Percentiles rank a stretch among this genome's conserved stretches.
Evolutionary conservation across 2,329 filamentous ascomycete genomes (phyloP).

Genomic region (Monosporascus sp.): DNA sequence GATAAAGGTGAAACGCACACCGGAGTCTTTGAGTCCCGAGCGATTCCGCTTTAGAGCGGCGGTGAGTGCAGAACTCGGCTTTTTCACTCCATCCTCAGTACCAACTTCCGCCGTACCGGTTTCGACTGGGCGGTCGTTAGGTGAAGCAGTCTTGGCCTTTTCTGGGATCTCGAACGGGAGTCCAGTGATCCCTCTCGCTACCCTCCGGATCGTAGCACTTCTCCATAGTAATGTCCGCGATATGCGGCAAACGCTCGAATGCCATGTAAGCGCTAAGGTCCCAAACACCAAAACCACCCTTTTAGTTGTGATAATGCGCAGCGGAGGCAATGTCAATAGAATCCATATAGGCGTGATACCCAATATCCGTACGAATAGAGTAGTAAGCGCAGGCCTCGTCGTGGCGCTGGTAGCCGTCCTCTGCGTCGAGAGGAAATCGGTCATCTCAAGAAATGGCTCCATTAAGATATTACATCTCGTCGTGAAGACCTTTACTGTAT

Average conservation of each 20-base stretch:
- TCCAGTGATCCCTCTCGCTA: constrained; percentile 72
- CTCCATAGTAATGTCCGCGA: constrained; percentile 87
- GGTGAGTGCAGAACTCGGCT: constrained; percentile 26
- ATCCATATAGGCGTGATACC: constrained; percentile 88
- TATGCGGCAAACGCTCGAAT: constrained; percentile 79
- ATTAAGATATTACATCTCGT: constrained; percentile 86
- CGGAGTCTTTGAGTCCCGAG: constrained; percentile 55
- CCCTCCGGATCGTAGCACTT: constrained; percentile 65
- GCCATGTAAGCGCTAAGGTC: constrained; percentile 84
- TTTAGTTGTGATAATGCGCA: constrained; percentile 80
- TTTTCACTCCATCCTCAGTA: constrained; percentile 28
- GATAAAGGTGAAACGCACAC: constrained; percentile 93
- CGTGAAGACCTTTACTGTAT: constrained; percentile 85
- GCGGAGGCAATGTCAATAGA: constrained; percentile 71
- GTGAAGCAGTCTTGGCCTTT: constrained; percentile 14
- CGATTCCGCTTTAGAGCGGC: constrained; percentile 29
- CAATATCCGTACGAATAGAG: constrained; percentile 82
- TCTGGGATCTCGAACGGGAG: constrained; percentile 60
- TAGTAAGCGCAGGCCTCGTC: constrained; percentile 81
- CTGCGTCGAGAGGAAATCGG: constrained; percentile 89
- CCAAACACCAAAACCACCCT: constrained; percentile 81
- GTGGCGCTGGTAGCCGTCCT: constrained; percentile 86
- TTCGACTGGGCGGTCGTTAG: not conserved
- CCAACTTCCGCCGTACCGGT: constrained; percentile 21
- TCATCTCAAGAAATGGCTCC: constrained; percentile 81